These are phyloP conservation scores for Hypocreales sp. DNA, from an alignment of 2,329 filamentous ascomycete genomes.

Conservation along the genomic window DNA sequence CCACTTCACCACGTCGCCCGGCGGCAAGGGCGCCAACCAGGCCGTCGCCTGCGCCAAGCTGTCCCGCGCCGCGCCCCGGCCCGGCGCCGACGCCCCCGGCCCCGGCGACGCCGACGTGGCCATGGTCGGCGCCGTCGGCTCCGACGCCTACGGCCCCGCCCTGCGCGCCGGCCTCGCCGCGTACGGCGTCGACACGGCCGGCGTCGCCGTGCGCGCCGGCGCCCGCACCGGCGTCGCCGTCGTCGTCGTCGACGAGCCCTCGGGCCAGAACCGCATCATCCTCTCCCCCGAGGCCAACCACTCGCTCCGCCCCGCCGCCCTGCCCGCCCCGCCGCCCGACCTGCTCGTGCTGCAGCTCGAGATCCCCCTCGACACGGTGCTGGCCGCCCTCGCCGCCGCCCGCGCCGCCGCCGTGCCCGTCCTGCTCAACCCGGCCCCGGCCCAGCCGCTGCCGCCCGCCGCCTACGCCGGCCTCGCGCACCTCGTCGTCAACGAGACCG, in stretches of 20 bases:
- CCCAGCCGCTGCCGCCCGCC: conserved; percentile 48
- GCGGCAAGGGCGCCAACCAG: conserved; percentile 94
- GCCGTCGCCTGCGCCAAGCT: conserved; percentile 78
- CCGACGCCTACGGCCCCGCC: conserved; percentile 47
- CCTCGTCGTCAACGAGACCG: conserved; percentile 81
- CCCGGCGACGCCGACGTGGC: conserved; percentile 31
- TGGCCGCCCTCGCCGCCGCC: conserved; percentile 41
- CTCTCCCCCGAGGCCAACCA: conserved; percentile 59
- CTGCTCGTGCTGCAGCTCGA: conserved; percentile 67
- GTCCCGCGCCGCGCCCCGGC: conserved; percentile 49
- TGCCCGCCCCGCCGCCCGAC: conserved; percentile 30
- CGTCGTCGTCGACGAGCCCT: conserved; percentile 59
- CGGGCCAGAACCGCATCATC: conserved; percentile 64
- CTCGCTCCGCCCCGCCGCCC: conserved; percentile 17
- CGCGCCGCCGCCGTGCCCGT: conserved; percentile 38
- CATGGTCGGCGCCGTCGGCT: conserved; percentile 63
- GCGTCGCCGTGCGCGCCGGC: conserved; percentile 27
- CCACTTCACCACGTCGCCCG: conserved; percentile 65
- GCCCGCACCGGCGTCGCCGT: conserved; percentile 55
- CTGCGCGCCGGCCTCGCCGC: conserved; percentile 41
- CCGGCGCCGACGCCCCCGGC: conserved; percentile 13
- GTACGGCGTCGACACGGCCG: conserved; percentile 46
- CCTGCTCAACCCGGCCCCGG: conserved; percentile 76
- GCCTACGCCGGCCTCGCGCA: conserved; percentile 57
- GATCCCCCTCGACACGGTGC: conserved; percentile 50